Evolutionary conservation across 371 early-diverging fungal genomes (phyloP), one percentile per base, ranked within the genome.

Genomic region (Circinella minor): DNA sequence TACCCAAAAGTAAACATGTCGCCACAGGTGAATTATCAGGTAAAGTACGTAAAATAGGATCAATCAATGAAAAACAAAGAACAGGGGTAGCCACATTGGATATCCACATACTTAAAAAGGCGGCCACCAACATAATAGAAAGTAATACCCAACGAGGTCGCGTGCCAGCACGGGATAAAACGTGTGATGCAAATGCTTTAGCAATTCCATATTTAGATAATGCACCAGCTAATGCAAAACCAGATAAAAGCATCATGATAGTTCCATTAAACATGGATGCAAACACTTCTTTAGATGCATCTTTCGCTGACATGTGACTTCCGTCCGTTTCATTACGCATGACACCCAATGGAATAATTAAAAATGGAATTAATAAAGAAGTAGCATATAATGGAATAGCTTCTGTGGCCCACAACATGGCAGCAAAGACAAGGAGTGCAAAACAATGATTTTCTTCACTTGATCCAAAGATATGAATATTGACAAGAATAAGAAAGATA

Each of bases 231-330:
- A 98, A 86, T 5, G 96, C 86, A 85, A 98, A 98, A 0, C 98
- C 97, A 67, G 97, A 97, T 8, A 98, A 82, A 4, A 98, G 85
- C 43, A 98, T 80, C 96, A 98, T 95, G 71, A 97, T 95, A n/a
- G 96, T 96, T 3, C 96, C 94, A n/a, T 90, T 91, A 72, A 97
- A 98, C 98, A 98, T 98, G 51, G 93, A 87, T 3, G 89, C 83
- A 73, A 97, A 95, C 61, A 97, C 91, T n/a, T 77, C 79, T 71
- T 93, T 92, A 17, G 98, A 88, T 10, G 96, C 95, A 5, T 83
- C 86, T 39, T 84, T 80, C 0, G 97, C 90, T 63, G 68, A 75
- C 81, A 90, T 70, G 8, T 75, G 67, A 27, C 54, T 60, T n/a
- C 81, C 82, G 48, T 75, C 65, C 27, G 27, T 27, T 17, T 71